Evolutionary conservation across 225 moss, liverwort and hornwort genomes (phyloP), one percentile per base, ranked within the genome.

Genomic region (Polytrichum commune): DNA sequence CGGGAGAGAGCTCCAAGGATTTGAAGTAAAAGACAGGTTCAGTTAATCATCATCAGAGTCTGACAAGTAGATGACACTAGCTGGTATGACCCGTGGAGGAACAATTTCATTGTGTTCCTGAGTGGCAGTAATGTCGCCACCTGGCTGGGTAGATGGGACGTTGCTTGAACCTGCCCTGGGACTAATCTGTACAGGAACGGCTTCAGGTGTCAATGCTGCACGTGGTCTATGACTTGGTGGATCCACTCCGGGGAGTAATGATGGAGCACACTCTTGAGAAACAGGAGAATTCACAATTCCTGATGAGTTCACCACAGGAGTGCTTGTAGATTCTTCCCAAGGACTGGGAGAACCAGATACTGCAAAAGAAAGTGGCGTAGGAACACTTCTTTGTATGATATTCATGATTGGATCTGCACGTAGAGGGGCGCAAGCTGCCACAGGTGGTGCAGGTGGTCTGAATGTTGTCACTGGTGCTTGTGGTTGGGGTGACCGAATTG

Each of bases 51-150:
- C 84, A 58, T 87, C 87, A 68, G 79, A 81, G 38, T 87, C 87
- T 26, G 87, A 84, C 53, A 87, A 77, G 68, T 73, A 79, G 53
- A 87, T 81, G 53, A 87, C 60, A 75, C 64, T 77, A 5, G 27
- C 56, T 26, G 78, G 72, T 32, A 33, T 69, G 64, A 18, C 72
- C 26, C 60, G 30, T 8, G 63, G 26, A 13, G 29, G 65, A 27
- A 32, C 29, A 77, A 60, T 71, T 55, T 60, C 71, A 35, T 5
- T 18, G 23, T 29, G 19, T 7, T 16, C 29, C 38, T 72, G 71
- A 63, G 32, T 33, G 28, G 22, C 35, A 23, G 32, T 9, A 6
- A 65, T 27, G 30, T 19, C 2, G 28, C 24, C 27, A 25, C 28
- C 10, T 20, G 29, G 65, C 26, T 32, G 19, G 27, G 30, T 27